phyloP scores from a whole-genome alignment of 257 asterid species.

The Cruciata laevipes region DNA sequence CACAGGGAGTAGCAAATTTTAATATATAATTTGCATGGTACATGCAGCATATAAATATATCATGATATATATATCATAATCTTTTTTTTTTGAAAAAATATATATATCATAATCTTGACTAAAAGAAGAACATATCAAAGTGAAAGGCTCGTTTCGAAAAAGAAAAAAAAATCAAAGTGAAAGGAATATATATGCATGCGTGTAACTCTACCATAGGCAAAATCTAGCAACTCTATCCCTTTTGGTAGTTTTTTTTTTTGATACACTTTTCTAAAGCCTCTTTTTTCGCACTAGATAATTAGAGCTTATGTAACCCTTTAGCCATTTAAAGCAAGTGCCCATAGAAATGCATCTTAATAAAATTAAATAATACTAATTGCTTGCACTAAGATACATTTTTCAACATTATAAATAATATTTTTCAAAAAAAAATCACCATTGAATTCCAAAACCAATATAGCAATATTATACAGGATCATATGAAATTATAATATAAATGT shows the following conservation, averaged over 20 bases:
- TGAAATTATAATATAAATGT: neutral
- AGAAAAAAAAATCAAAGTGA: no score
- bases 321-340: constrained; percentile 18
- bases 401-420: no score
- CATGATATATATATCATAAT: no score
- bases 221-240: constrained; percentile 6
- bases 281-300: constrained; percentile 27
- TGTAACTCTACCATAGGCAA: constrained; percentile 4
- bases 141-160: no score
- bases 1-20: no score
- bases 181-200: neutral
- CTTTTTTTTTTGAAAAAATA: no score
- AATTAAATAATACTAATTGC: neutral
- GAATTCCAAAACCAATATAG: neutral
- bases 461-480: neutral
- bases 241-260: neutral
- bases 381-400: no score
- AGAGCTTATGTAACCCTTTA: constrained; percentile 11
- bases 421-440: constrained; percentile 22
- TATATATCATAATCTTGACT: no score
- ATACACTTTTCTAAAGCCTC: constrained; percentile 22
- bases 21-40: no score
- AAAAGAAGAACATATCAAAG: no score
- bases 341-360: constrained; percentile 17
- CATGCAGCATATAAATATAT: no score